Evolutionary conservation across 345 rosid genomes (phyloP).

Genomic region (Boechera retrofracta): DNA sequence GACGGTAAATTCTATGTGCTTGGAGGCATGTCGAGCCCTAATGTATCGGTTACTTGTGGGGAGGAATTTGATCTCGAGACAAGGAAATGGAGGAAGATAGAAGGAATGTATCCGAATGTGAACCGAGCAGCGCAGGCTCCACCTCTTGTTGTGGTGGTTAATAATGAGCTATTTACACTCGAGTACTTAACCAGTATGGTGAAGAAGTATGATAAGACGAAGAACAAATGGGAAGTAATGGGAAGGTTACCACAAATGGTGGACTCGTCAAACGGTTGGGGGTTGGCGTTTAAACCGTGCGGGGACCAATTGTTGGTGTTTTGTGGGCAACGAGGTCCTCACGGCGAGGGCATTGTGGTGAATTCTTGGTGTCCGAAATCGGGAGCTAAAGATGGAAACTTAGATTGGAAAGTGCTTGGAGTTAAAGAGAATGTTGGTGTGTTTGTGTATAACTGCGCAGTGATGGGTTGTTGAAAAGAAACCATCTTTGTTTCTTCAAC

Average conservation of each 20-base stretch:
- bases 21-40: slow-evolving; percentile 78
- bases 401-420: slow-evolving; percentile 84
- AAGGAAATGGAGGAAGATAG: slow-evolving; percentile 66
- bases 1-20: slow-evolving; percentile 78
- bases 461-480: slow-evolving; percentile 67
- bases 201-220: slow-evolving; percentile 68
- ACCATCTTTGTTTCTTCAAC: slow-evolving; percentile 27
- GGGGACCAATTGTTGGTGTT: slow-evolving; percentile 67
- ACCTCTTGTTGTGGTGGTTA: slow-evolving; percentile 79
- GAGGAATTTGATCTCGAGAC: slow-evolving; percentile 74
- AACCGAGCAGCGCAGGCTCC: slow-evolving; percentile 86
- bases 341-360: slow-evolving; percentile 73
- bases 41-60: slow-evolving; percentile 64
- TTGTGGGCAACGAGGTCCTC: slow-evolving; percentile 72
- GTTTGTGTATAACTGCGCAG: slow-evolving; percentile 86
- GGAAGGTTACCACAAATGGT: slow-evolving; percentile 81
- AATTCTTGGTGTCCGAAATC: slow-evolving; percentile 79
- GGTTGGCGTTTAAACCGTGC: slow-evolving; percentile 84
- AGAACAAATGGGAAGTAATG: slow-evolving; percentile 71
- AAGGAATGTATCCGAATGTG: slow-evolving; percentile 82
- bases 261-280: slow-evolving; percentile 87
- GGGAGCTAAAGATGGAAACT: slow-evolving; percentile 57
- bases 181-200: slow-evolving; percentile 78
- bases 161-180: slow-evolving; percentile 70
- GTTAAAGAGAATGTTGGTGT: slow-evolving; percentile 78